These are phyloP conservation scores for Peterozyma xylosa DNA, from an alignment of 805 yeast species.

Conservation along the genomic window DNA sequence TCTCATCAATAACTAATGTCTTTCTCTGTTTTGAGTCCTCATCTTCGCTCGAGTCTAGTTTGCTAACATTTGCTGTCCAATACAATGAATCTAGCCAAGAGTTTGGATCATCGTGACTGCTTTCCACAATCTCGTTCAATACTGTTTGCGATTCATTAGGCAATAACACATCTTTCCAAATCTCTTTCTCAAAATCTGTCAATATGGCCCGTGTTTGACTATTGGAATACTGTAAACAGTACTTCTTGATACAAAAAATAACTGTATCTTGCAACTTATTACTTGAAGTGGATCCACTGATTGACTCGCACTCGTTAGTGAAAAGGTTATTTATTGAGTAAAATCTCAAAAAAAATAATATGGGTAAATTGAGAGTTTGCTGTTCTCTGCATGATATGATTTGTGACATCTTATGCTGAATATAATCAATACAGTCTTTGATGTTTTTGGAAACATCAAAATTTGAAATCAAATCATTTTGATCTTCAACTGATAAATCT, in stretches of 20 bases:
- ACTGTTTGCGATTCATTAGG: slow-evolving; percentile 35
- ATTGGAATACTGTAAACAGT: slow-evolving; percentile 47
- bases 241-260: slow-evolving; percentile 58
- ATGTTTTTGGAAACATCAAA: slow-evolving; percentile 64
- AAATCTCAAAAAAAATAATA: slow-evolving; percentile 57
- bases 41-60: slow-evolving; percentile 3
- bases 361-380: slow-evolving; percentile 48
- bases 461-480: slow-evolving; percentile 38
- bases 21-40: slow-evolving; percentile 15
- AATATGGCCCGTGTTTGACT: slow-evolving; percentile 38
- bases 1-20: slow-evolving; percentile 38
- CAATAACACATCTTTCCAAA: slow-evolving; percentile 73
- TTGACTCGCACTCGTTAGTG: slow-evolving; percentile 74
- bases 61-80: slow-evolving; percentile 9
- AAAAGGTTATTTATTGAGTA: slow-evolving; percentile 63
- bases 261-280: slow-evolving; percentile 61
- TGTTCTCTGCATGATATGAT: slow-evolving; percentile 73
- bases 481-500: slow-evolving; percentile 15
- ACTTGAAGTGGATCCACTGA: slow-evolving; percentile 58
- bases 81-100: slow-evolving; percentile 37
- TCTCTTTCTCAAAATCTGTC: slow-evolving; percentile 52
- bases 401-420: slow-evolving; percentile 73
- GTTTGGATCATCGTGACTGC: slow-evolving; percentile 37
- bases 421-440: slow-evolving; percentile 56
- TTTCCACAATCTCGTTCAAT: slow-evolving; percentile 42